Percentiles rank a stretch among this genome's conserved stretches.
Evolutionary conservation across 2,329 filamentous ascomycete species (phyloP).

Genomic region (Fusarium sp.): DNA sequence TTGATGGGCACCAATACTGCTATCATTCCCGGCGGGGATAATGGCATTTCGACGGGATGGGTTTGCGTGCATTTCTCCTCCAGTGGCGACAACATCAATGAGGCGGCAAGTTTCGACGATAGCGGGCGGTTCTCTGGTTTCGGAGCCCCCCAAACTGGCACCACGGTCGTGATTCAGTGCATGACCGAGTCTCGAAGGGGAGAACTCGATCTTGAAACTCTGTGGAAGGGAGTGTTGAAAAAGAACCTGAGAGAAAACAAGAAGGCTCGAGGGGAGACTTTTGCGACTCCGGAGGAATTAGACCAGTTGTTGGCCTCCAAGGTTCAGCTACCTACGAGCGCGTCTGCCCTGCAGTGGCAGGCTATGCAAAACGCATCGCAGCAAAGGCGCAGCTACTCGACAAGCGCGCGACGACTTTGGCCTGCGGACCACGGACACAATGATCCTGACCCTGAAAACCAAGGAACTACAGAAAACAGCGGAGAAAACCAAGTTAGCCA

Average conservation of each 20-base stretch:
- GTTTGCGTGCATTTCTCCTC: slow-evolving; percentile 92
- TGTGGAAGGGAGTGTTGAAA: slow-evolving; percentile 65
- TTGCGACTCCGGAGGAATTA: slow-evolving; percentile 46
- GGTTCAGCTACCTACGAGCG: slow-evolving; percentile 52
- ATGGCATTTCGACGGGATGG: slow-evolving; percentile 95
- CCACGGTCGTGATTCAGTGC: slow-evolving; percentile 71
- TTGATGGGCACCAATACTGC: slow-evolving; percentile 81
- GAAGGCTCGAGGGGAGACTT: slow-evolving; percentile 50
- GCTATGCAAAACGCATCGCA: slow-evolving; percentile 54
- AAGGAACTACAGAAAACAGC: neutral
- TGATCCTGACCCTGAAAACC: neutral
- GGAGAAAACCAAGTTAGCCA: neutral
- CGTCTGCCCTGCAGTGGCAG: slow-evolving; percentile 55
- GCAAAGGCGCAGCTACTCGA: slow-evolving; percentile 55
- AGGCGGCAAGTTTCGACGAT: slow-evolving; percentile 62
- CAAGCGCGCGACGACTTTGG: slow-evolving; percentile 47
- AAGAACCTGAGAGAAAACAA: slow-evolving; percentile 52
- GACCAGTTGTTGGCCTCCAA: slow-evolving; percentile 51
- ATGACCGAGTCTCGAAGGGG: slow-evolving; percentile 68
- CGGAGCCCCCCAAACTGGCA: slow-evolving; percentile 67
- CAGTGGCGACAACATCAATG: slow-evolving; percentile 70
- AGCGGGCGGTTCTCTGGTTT: slow-evolving; percentile 82
- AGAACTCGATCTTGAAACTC: slow-evolving; percentile 68
- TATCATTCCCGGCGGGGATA: slow-evolving; percentile 77
- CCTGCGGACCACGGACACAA: slow-evolving; percentile 4